A percentile compares a stretch with the other conserved stretches of the same genome.
These are phyloP conservation scores for Taiozyma onychis DNA, from an alignment of 1,139 yeast genomes.

Conservation along the genomic window DNA sequence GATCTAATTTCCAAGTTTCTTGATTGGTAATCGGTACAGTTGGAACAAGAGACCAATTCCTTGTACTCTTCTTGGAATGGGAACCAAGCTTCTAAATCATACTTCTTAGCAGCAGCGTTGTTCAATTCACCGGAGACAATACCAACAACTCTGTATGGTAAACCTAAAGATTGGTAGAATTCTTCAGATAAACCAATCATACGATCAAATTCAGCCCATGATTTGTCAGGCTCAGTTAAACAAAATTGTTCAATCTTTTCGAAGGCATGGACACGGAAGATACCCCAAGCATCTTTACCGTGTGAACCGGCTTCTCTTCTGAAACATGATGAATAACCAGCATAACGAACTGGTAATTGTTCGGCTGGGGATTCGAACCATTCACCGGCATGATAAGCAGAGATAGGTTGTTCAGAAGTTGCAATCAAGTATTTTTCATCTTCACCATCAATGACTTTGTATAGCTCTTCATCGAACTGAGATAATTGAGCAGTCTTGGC, in stretches of 20 bases:
- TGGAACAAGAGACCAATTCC: slow-evolving; percentile 96
- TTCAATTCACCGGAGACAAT: slow-evolving; percentile 98
- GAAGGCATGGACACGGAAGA: slow-evolving; percentile 96
- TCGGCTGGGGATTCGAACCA: slow-evolving; percentile 98
- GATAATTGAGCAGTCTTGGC: slow-evolving; percentile 98
- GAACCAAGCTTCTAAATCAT: slow-evolving; percentile 99
- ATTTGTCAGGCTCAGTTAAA: slow-evolving; percentile 94
- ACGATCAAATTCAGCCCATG: slow-evolving; percentile 95
- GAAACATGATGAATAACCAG: slow-evolving; percentile 97
- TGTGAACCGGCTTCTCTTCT: slow-evolving; percentile 99
- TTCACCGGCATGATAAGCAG: slow-evolving; percentile 96
- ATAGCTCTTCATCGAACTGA: slow-evolving; percentile 95
- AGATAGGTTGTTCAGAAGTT: slow-evolving; percentile 98
- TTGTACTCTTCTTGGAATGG: slow-evolving; percentile 98
- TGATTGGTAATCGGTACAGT: slow-evolving; percentile 98
- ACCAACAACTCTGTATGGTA: slow-evolving; percentile 96
- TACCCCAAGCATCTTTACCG: slow-evolving; percentile 99
- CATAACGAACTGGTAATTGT: slow-evolving; percentile 93
- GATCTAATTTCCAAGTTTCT: slow-evolving; percentile 98
- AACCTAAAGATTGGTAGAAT: slow-evolving; percentile 84
- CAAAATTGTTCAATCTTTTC: slow-evolving; percentile 97
- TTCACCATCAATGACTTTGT: slow-evolving; percentile 93
- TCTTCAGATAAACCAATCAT: slow-evolving; percentile 92
- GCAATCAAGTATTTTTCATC: slow-evolving; percentile 98
- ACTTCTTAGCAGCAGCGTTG: slow-evolving; percentile 98